These are phyloP conservation scores for Crassisporium funariophilum DNA, from an alignment of 768 basidiomycete species.

Conservation along the genomic window DNA sequence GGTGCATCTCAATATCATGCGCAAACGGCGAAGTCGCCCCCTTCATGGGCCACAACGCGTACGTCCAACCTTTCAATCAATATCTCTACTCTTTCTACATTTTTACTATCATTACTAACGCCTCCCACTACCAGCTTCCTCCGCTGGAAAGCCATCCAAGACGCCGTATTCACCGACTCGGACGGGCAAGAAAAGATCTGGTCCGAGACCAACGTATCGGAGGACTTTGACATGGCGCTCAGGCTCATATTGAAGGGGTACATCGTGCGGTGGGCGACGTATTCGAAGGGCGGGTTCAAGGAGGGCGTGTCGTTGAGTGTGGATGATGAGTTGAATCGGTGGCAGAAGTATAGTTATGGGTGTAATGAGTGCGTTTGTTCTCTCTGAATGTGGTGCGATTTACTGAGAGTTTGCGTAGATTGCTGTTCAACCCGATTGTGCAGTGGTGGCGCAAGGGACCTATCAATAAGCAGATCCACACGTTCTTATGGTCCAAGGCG, in stretches of 20 bases:
- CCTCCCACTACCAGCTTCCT: constrained; percentile 48
- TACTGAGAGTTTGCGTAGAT: constrained; percentile 43
- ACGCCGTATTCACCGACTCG: constrained; percentile 72
- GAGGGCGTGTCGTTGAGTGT: constrained; percentile 88
- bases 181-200: constrained; percentile 74
- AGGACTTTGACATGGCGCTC: constrained; percentile 83
- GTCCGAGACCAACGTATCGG: constrained; percentile 76
- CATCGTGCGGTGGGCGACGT: constrained; percentile 81
- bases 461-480: constrained; percentile 72
- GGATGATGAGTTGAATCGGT: constrained; percentile 88
- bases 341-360: constrained; percentile 79
- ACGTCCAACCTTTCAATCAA: constrained; percentile 6
- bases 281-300: constrained; percentile 83
- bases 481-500: constrained; percentile 73
- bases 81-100: not conserved
- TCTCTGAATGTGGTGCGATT: no score
- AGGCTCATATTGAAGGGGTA: constrained; percentile 64
- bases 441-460: constrained; percentile 80
- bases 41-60: constrained; percentile 84
- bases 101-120: not conserved
- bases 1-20: constrained; percentile 71
- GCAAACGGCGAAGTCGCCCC: constrained; percentile 83
- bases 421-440: constrained; percentile 81
- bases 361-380: constrained; percentile 69
- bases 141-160: constrained; percentile 85